Percentiles rank a stretch among this genome's conserved stretches.
Conservation (phyloP, 2,329 filamentous ascomycete genomes). For the Colletotrichum echinochloae region DNA sequence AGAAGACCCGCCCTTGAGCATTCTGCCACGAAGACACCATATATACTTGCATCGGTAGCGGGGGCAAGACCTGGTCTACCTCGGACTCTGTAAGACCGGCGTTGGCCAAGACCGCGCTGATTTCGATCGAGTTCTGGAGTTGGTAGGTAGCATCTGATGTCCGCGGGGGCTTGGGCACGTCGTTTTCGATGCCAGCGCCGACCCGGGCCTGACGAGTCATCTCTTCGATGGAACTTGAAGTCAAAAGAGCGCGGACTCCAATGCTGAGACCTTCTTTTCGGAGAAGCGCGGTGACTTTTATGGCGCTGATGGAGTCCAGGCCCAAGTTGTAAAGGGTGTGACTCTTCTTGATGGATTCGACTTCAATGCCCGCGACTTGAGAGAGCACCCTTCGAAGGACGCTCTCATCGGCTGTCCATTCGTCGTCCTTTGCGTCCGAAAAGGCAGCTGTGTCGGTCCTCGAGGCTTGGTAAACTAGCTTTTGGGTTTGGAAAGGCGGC, state of each 20-base stretch:
- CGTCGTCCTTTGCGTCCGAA: conserved; percentile 6
- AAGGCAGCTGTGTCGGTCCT: not conserved
- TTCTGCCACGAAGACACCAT: conserved; percentile 84
- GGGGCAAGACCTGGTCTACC: conserved; percentile 72
- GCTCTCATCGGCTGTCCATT: conserved; percentile 52
- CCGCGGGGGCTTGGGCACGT: accelerated
- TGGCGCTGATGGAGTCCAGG: conserved; percentile 91
- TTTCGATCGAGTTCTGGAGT: conserved; percentile 49
- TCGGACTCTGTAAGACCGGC: conserved; percentile 56
- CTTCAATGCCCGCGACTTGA: conserved; percentile 70
- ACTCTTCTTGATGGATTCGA: conserved; percentile 67
- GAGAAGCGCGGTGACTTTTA: conserved; percentile 82
- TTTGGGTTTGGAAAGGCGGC: conserved; percentile 52
- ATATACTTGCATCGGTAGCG: conserved; percentile 82
- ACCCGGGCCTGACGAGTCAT: conserved; percentile 62
- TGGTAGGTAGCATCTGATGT: not conserved
- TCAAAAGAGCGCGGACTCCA: conserved; percentile 78
- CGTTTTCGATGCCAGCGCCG: conserved; percentile 8
- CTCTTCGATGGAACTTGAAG: conserved; percentile 70
- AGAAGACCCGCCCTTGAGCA: conserved; percentile 75
- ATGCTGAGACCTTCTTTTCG: conserved; percentile 72
- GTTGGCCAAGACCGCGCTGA: conserved; percentile 51
- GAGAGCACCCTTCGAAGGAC: conserved; percentile 62
- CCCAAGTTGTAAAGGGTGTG: conserved; percentile 86
- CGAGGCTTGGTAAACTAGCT: not conserved